These are phyloP conservation scores for Chlamydomonas asymmetrica DNA, from an alignment of 139 green algal genomes.

Conservation along the genomic window DNA sequence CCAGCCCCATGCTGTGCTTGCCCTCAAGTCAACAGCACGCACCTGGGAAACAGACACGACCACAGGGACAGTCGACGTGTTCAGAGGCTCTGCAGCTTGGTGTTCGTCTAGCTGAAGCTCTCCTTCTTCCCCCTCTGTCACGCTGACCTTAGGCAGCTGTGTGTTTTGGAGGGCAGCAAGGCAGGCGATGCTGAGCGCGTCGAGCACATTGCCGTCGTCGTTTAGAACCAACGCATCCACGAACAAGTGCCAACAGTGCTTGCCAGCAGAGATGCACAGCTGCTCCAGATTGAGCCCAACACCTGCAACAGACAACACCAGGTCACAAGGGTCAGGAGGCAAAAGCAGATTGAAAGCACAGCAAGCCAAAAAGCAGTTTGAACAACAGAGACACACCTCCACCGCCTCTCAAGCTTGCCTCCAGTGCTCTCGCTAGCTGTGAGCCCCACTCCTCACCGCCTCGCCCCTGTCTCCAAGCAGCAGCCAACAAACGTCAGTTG, in stretches of 20 bases:
- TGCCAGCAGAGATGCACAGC: conserved; percentile 77
- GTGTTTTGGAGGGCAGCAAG: conserved; percentile 69
- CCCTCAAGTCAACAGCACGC: background rate
- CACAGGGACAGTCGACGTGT: conserved; percentile 53
- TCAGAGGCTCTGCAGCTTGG: conserved; percentile 40
- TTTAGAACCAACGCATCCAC: conserved; percentile 85
- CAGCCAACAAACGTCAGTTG: too few species aligned
- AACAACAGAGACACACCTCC: too few species aligned
- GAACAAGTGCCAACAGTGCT: conserved; percentile 80
- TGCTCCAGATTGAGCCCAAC: conserved; percentile 26
- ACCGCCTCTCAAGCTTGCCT: conserved; percentile 51
- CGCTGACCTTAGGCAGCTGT: conserved; percentile 52
- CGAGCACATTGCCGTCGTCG: conserved; percentile 79
- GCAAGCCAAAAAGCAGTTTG: too few species aligned
- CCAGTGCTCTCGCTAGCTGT: conserved; percentile 58
- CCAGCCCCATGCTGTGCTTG: too few species aligned
- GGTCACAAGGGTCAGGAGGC: too few species aligned
- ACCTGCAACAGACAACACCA: background rate
- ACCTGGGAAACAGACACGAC: conserved; percentile 65
- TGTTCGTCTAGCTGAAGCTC: conserved; percentile 81
- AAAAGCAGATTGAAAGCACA: too few species aligned
- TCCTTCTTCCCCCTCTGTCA: conserved; percentile 7
- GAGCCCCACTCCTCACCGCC: conserved; percentile 66
- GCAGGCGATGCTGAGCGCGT: conserved; percentile 72
- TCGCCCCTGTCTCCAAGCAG: conserved; percentile 51